Evolutionary conservation across 2,329 filamentous ascomycete species (phyloP).

Genomic region (Cryoendolithus antarcticus): DNA sequence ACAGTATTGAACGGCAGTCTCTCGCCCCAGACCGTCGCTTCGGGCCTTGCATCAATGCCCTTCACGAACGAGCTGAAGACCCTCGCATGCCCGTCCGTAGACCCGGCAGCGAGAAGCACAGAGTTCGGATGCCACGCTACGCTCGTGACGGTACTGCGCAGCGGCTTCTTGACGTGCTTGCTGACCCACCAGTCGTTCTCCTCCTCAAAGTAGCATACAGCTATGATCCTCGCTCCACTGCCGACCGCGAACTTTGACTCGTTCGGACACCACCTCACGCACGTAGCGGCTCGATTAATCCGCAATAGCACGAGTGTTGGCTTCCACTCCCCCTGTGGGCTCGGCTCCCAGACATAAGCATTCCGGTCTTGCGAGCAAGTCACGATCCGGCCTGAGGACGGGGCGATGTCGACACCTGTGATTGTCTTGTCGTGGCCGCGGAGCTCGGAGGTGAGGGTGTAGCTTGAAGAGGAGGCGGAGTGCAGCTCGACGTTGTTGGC

Average conservation of each 20-base stretch:
- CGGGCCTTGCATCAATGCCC: slow-evolving; percentile 74
- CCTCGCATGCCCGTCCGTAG: slow-evolving; percentile 91
- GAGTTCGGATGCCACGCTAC: slow-evolving; percentile 97
- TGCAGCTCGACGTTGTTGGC: slow-evolving; percentile 89
- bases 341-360: slow-evolving; percentile 94
- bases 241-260: slow-evolving; percentile 97
- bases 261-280: slow-evolving; percentile 91
- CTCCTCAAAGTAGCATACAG: slow-evolving; percentile 96
- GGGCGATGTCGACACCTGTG: slow-evolving; percentile 91
- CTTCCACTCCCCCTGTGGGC: slow-evolving; percentile 78
- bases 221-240: slow-evolving; percentile 87
- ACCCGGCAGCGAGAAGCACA: slow-evolving; percentile 84
- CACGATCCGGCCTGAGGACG: slow-evolving; percentile 81
- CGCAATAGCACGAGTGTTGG: slow-evolving; percentile 92
- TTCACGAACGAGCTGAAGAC: slow-evolving; percentile 97
- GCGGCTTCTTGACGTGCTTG: slow-evolving; percentile 98
- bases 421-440: slow-evolving; percentile 96
- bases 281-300: slow-evolving; percentile 93
- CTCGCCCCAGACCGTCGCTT: slow-evolving; percentile 87
- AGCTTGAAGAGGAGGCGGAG: slow-evolving; percentile 50
- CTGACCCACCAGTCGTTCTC: slow-evolving; percentile 99
- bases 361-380: slow-evolving; percentile 98
- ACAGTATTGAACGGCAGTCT: slow-evolving; percentile 95
- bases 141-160: slow-evolving; percentile 90
- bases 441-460: slow-evolving; percentile 79